Percentiles rank a stretch among this genome's conserved stretches.
Evolutionary conservation across 805 yeast species (phyloP).

Genomic region (Spencermartinsiella europaea): DNA sequence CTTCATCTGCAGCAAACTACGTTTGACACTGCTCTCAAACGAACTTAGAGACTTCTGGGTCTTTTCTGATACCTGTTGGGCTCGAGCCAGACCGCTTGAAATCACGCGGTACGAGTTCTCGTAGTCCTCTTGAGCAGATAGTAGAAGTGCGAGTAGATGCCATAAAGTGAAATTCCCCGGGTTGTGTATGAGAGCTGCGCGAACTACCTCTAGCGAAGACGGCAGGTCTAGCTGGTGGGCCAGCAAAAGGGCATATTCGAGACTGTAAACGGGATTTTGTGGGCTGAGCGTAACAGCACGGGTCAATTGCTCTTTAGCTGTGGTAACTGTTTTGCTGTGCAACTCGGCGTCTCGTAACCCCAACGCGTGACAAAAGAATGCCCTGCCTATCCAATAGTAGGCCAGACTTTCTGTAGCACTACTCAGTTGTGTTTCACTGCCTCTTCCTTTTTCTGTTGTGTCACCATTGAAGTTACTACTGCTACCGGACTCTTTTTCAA

Average conservation of each 20-base stretch:
- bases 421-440: background rate
- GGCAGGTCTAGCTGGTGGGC: slow-evolving; percentile 22
- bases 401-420: background rate
- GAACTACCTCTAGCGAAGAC: slow-evolving; percentile 24
- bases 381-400: slow-evolving; percentile 17
- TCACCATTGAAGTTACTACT: background rate
- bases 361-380: slow-evolving; percentile 10
- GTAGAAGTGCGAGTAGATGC: slow-evolving; percentile 61
- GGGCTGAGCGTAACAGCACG: background rate
- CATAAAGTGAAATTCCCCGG: slow-evolving; percentile 59
- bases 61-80: background rate
- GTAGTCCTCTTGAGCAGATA: slow-evolving; percentile 55
- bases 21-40: slow-evolving; percentile 35
- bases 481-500: slow-evolving; percentile 7
- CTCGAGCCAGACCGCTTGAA: slow-evolving; percentile 41
- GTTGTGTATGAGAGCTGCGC: slow-evolving; percentile 26
- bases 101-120: slow-evolving; percentile 53
- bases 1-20: slow-evolving; percentile 55
- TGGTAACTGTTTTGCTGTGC: slow-evolving; percentile 11
- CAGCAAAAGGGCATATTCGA: slow-evolving; percentile 28
- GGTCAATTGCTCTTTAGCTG: slow-evolving; percentile 11
- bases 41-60: background rate
- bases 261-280: background rate
- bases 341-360: slow-evolving; percentile 11
- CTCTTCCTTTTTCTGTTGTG: background rate